These are phyloP conservation scores for Adansonia digitata DNA, from an alignment of 345 rosid genomes.

Conservation along the genomic window DNA sequence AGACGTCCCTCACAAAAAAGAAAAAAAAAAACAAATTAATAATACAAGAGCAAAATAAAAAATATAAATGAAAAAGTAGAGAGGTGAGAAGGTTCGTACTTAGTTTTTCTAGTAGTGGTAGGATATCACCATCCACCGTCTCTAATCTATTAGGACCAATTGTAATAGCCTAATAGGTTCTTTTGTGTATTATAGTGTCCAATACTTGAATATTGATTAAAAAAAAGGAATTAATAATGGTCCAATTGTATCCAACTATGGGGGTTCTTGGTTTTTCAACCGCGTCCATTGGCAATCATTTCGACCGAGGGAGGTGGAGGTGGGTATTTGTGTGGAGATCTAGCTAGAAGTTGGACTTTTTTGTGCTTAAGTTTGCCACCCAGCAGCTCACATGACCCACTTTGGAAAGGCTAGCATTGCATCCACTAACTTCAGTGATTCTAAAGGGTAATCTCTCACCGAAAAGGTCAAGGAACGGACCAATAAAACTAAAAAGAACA, in stretches of 20 bases:
- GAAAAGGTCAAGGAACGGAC: constrained; percentile 5
- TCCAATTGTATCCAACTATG: constrained; percentile 7
- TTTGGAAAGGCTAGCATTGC: neutral
- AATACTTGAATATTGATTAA: neutral
- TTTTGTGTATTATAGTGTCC: neutral
- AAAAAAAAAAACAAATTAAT: too few relatives aligned
- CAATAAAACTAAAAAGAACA: neutral
- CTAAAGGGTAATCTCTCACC: neutral
- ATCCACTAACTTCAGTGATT: too few relatives aligned
- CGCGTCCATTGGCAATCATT: neutral
- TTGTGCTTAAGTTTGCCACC: neutral
- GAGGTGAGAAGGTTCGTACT: neutral
- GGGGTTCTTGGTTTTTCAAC: neutral
- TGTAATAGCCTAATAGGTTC: too few relatives aligned
- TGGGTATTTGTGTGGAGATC: neutral
- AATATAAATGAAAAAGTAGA: neutral
- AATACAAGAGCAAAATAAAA: too few relatives aligned
- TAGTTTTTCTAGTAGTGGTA: neutral
- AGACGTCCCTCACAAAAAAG: too few relatives aligned
- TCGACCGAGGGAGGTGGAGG: neutral
- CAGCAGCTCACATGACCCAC: neutral
- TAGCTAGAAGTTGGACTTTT: neutral
- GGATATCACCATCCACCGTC: neutral
- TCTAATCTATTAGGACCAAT: too few relatives aligned
- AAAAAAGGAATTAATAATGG: neutral